Evolutionary conservation across 2,329 filamentous ascomycete genomes (phyloP), one percentile per base, ranked within the genome.

Genomic region (Sclerotiophoma versabilis): DNA sequence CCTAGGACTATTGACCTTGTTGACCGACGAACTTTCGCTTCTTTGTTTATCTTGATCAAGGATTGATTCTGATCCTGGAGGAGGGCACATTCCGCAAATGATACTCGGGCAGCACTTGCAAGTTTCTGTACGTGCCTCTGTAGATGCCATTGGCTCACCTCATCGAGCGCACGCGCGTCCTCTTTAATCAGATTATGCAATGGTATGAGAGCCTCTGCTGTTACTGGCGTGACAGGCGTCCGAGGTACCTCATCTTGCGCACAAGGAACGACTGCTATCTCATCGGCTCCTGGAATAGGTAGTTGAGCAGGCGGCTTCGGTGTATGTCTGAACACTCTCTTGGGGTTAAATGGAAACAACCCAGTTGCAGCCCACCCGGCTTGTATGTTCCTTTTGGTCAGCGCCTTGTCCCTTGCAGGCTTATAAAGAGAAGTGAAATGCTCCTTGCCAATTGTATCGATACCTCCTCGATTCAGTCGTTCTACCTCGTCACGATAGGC

Each of bases 181-280:
- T 63, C 33, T 42, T 68, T 49, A 20, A 62, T 60, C n/a, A 58
- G 51, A 41, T 62, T 58, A 29, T 57, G 55, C 37, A 66, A 48
- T 43, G 60, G 63, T 38, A 51, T 39, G 37, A 68, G 49, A 47
- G 52, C 65, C 26, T 65, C 58, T 51, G 37, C 36, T 61, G 48
- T 57, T 11, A 65, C 58, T 43, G 37, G 63, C 27, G 59, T 75
- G 14, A 68, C 58, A 43, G 69, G 71, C 36, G 71, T 74, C 60
- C 61, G 55, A 27, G 42, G 55, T 33, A 61, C 52, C 64, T 43
- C 42, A 46, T 12, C 25, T n/a, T n/a, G n/a, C n/a, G n/a, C n/a
- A n/a, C n/a, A n/a, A n/a, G n/a, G n/a, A n/a, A n/a, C n/a, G n/a
- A n/a, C n/a, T n/a, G n/a, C n/a, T n/a, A 30, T 15, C 2, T 27